These are phyloP conservation scores for Hyphopichia fennica DNA, from an alignment of 1,139 yeast genomes.

Conservation along the genomic window DNA sequence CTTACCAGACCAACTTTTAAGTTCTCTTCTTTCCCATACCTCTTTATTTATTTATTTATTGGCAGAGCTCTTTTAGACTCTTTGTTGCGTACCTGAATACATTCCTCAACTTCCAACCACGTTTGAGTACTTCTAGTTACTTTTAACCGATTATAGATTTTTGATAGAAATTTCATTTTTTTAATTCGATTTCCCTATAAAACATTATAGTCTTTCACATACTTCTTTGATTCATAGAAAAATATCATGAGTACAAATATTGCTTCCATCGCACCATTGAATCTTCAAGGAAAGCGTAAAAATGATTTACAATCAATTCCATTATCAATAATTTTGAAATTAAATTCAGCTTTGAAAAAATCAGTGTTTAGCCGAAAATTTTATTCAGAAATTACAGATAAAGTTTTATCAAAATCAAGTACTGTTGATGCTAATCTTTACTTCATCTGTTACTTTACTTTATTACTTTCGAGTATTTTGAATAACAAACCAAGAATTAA, in stretches of 20 bases:
- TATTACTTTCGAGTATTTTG: slow-evolving; percentile 39
- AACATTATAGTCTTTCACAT: too few species aligned
- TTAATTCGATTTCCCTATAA: too few species aligned
- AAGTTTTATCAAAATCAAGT: slow-evolving; percentile 34
- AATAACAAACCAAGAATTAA: slow-evolving; percentile 38
- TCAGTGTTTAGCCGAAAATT: slow-evolving; percentile 36
- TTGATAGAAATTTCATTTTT: too few species aligned
- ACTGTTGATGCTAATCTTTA: slow-evolving; percentile 44
- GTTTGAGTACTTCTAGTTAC: too few species aligned
- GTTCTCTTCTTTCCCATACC: too few species aligned
- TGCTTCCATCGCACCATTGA: slow-evolving; percentile 16
- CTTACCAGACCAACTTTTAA: too few species aligned
- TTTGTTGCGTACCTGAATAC: too few species aligned
- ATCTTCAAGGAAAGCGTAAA: slow-evolving; percentile 3
- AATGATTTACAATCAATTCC: slow-evolving; percentile 11
- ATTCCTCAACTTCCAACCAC: too few species aligned
- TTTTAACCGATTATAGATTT: too few species aligned
- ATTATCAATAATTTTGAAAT: slow-evolving; percentile 17
- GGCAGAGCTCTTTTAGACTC: too few species aligned
- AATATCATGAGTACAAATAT: slow-evolving; percentile 5
- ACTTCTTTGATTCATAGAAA: background rate
- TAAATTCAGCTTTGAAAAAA: slow-evolving; percentile 22
- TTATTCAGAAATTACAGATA: slow-evolving; percentile 44
- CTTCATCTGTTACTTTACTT: slow-evolving; percentile 46
- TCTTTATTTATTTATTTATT: too few species aligned